Conservation (phyloP, 805 yeast genomes). For the Priceomyces fermenticarens region DNA sequence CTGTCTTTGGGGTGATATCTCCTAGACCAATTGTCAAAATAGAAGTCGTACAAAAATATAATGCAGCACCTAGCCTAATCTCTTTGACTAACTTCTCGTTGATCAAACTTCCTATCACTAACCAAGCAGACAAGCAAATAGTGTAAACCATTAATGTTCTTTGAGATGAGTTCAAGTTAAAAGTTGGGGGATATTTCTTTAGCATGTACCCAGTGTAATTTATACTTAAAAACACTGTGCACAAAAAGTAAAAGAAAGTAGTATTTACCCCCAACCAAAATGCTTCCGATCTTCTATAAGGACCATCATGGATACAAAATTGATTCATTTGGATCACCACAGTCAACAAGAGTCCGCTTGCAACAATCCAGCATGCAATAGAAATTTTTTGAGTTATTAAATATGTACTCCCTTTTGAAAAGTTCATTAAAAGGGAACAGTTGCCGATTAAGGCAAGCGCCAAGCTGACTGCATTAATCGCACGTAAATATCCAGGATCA, state of each 20-base stretch:
- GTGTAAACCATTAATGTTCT: constrained; percentile 73
- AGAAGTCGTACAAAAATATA: constrained; percentile 73
- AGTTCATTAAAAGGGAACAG: constrained; percentile 65
- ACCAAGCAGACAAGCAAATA: constrained; percentile 63
- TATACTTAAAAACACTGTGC: constrained; percentile 49
- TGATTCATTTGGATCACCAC: constrained; percentile 41
- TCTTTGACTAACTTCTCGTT: constrained; percentile 41
- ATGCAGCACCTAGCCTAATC: constrained; percentile 54
- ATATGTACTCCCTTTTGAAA: constrained; percentile 57
- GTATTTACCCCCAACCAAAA: constrained; percentile 79
- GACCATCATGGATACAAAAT: constrained; percentile 12
- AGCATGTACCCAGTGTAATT: constrained; percentile 60
- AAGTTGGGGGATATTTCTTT: constrained; percentile 64
- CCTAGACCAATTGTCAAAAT: constrained; percentile 81
- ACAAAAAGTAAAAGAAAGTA: constrained; percentile 54
- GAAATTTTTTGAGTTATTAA: constrained; percentile 60
- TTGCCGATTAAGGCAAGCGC: constrained; percentile 68
- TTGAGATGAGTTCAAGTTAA: constrained; percentile 65
- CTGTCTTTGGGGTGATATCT: constrained; percentile 56
- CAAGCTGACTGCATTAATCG: constrained; percentile 61
- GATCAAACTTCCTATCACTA: constrained; percentile 58
- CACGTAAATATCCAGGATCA: constrained; percentile 45
- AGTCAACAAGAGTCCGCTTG: constrained; percentile 50
- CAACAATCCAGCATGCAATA: constrained; percentile 61
- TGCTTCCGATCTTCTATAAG: constrained; percentile 49